Evolutionary conservation across 1,284 basidiomycete species (phyloP).

Genomic region (Stygiomarasmius scandens): DNA sequence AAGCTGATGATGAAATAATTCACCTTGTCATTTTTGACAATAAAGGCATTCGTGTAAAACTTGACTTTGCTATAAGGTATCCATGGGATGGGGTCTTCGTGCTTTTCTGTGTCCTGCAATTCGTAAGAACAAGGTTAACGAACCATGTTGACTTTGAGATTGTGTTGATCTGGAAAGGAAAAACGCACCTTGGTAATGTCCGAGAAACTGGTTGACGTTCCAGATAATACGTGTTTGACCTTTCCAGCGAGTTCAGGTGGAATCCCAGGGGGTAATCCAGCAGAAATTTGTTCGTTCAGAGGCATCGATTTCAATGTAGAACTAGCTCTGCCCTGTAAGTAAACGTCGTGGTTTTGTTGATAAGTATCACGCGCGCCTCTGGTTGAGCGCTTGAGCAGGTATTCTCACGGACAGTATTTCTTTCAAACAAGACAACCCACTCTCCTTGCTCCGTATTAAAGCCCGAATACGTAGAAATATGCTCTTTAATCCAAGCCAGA

Average conservation of each 20-base stretch:
- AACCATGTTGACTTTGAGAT: too few species aligned
- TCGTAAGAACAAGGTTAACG: not conserved
- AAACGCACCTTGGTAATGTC: not conserved
- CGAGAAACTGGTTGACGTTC: not conserved
- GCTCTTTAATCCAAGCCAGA: too few species aligned
- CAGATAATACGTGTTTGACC: not conserved
- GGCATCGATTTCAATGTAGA: not conserved
- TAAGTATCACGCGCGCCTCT: too few species aligned
- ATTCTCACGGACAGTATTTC: too few species aligned
- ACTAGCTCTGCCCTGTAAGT: too few species aligned
- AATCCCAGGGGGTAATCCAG: not conserved
- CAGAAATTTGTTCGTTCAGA: not conserved
- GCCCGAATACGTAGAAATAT: too few species aligned
- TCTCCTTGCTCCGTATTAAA: too few species aligned
- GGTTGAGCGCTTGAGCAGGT: too few species aligned
- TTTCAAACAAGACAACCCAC: too few species aligned
- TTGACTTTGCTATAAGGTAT: slow-evolving; percentile 39
- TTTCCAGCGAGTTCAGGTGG: not conserved
- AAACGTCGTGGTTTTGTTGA: too few species aligned
- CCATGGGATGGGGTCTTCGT: slow-evolving; percentile 33
- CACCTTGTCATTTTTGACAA: slow-evolving; percentile 45
- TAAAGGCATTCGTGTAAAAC: slow-evolving; percentile 64
- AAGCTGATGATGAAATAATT: too few species aligned
- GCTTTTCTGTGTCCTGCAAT: not conserved
- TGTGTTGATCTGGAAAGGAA: too few species aligned